Evolutionary conservation across 148 eudicot genomes (phyloP), one percentile per base, ranked within the genome.

Genomic region (Selenicereus undatus): DNA sequence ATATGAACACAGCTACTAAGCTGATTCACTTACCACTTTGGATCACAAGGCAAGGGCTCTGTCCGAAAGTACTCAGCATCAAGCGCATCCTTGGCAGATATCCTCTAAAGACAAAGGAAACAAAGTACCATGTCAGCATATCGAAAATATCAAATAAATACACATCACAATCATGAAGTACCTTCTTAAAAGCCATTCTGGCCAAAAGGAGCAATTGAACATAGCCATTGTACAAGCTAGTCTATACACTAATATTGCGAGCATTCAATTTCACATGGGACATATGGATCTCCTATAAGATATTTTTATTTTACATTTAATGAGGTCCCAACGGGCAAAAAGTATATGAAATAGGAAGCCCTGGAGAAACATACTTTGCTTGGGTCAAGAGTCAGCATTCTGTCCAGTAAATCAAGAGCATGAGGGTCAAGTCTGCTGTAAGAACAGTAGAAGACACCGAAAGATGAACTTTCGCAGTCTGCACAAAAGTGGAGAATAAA

Each of bases 11-110:
- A 54, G 51, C 36, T 20, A 22, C n/a, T 32, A 14, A 69, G 51
- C 16, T 4, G n/a, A 20, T 79, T 21, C 75, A 71, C 64, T 20
- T 48, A 89, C 93, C 95, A 87, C 86, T 88, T 90, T 10, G 93
- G 95, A 82, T 93, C 91, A n/a, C 95, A 93, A 68, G 95, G 97
- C 78, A 93, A 81, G 45, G 97, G 97, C 54, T 91, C 91, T n/a
- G 86, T 85, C 88, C 90, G 83, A 89, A 93, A 93, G 85, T 91
- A 93, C 76, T 91, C 92, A 56, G 93, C 97, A 87, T 89, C 97
- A 78, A 93, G 92, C 26, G 97, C 97, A 86, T 91, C 93, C 85
- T 89, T 91, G 45, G 97, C 93, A 76, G 95, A 85, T 81, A 93
- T 93, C 86, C 97, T 91, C 95, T 93, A 72, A 51, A 81, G 24